Base-by-base conservation (phyloP, 768 basidiomycete species). In the Tephrocybe rancida region DNA sequence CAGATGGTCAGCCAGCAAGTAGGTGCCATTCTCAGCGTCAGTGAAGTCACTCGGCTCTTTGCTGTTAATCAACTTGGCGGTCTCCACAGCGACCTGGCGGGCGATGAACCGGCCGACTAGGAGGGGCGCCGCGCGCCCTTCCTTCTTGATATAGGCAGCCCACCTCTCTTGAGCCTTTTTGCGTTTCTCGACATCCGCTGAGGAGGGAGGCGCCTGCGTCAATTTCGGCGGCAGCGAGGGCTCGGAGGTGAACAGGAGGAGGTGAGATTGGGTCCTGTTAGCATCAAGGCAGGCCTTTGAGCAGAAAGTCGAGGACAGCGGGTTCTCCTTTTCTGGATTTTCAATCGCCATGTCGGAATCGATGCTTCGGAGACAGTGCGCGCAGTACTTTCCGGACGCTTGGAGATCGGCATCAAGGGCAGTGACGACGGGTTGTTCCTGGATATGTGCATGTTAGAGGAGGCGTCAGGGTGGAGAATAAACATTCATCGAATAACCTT, bases 371-470 rank as follows among this genome's bases (percentile, higher is more conserved):
- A 93, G 74, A 65, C 91, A 94, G 58, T 89, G 83, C 16, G 83
- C 79, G 65, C 91, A 94, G 58, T 92, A 75, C 3, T 82, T 81
- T 19, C 86, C 86, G 46, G 81, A 79, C 32, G 74, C 73, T 69
- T 88, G 81, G 18, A 94, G 73, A 60, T 93, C 92, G 0, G 73
- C 62, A 61, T 93, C 92, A 19, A 94, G 81, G 25, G 75, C 84
- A 10, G 87, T 73, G 34, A 89, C 83, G 18, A 91, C 75, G 6
- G 91, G 87, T 56, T 78, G 73, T 74, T 94, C 91, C 91, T 94
- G 59, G n/a, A 22, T 22, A n/a, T n/a, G n/a, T 48, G 19, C 18
- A 22, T 34, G 37, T 60, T 37, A 56, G 45, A 48, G 49, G 44
- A 42, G 11, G 14, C 30, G 35, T 39, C 29, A 19, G 14, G 13